Base-by-base conservation (phyloP, 2,329 filamentous ascomycete species). In the Penicillium oxalicum region DNA sequence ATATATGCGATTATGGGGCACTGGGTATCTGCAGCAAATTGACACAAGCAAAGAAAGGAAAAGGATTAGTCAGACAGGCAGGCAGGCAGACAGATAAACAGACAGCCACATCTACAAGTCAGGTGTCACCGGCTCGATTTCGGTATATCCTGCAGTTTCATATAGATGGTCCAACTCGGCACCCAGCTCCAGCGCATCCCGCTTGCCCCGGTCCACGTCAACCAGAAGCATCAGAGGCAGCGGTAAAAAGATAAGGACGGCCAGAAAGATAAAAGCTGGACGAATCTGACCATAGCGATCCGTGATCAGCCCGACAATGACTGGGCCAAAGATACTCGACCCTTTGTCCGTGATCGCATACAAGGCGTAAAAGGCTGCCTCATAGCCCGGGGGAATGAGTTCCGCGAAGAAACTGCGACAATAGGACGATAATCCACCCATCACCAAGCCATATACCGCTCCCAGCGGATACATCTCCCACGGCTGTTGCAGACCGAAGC, bases 341-440 rank as follows among this genome's bases (percentile, higher is more conserved):
- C 91, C 91, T 69, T 98, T 98, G 68, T 98, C 93, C 1, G 93
- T 97, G 55, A 97, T 96, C 33, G 93, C 93, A 65, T 97, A 98
- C 1, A 98, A 76, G 0, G 91, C 91, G 65, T 95, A 98, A 65
- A 98, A 98, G 0, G 91, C 91, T 0, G 93, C 91, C 70, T 98
- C 93, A 28, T 87, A 94, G 4, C 93, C 93, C 0, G 89, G 88
- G 1, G 93, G 93, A 47, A 98, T 95, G 48, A 98, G 77, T 68
- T 97, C 91, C 35, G 90, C 91, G 64, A 88, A 98, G 4, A 98
- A 77, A 52, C 88, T 91, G 37, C 93, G 85, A 65, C 93, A 97
- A 69, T 97, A 96, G 25, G 86, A 87, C 49, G 87, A 89, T 36
- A 98, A 73, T 0, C 93, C 93, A n/a, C 93, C 93, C 28, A 97